Percentiles rank a stretch among this genome's conserved stretches.
phyloP scores from a whole-genome alignment of 805 yeast species.

The Candida montana region DNA sequence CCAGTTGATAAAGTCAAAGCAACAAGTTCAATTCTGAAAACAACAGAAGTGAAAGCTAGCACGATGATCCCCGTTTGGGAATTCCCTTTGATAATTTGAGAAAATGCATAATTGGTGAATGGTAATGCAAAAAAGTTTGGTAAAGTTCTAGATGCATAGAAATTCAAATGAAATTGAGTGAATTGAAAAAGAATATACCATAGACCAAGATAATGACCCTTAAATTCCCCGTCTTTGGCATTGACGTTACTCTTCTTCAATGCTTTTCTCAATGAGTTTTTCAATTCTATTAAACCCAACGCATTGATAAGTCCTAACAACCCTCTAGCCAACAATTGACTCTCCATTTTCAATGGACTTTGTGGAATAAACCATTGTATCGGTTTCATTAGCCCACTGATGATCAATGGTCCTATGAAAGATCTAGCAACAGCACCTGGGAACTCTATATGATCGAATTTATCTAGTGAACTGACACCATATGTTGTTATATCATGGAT shows the following conservation, averaged over 20 bases:
- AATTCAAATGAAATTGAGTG: conserved; percentile 75
- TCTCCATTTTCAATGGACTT: conserved; percentile 37
- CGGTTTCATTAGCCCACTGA: conserved; percentile 44
- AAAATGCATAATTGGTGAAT: conserved; percentile 50
- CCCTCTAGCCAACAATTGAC: conserved; percentile 53
- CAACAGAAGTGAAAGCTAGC: conserved; percentile 56
- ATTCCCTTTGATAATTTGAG: conserved; percentile 42
- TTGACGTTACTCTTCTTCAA: conserved; percentile 2
- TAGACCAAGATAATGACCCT: conserved; percentile 33
- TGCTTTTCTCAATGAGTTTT: conserved; percentile 29
- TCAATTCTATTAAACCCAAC: conserved; percentile 43
- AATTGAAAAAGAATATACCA: conserved; percentile 59
- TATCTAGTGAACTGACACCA: conserved; percentile 40
- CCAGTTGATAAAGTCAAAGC: conserved; percentile 48
- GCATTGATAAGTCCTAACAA: conserved; percentile 61
- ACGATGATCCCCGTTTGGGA: conserved; percentile 44
- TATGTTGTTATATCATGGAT: conserved; percentile 69
- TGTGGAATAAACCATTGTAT: conserved; percentile 17
- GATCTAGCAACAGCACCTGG: conserved; percentile 91
- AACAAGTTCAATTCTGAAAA: conserved; percentile 70
- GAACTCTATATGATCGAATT: conserved; percentile 70
- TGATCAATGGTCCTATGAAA: conserved; percentile 61
- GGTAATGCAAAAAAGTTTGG: conserved; percentile 85
- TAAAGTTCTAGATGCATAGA: conserved; percentile 75
- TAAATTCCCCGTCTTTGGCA: conserved; percentile 10